Conservation (phyloP, 2,329 filamentous ascomycete genomes). For the Aspergillus latus region DNA sequence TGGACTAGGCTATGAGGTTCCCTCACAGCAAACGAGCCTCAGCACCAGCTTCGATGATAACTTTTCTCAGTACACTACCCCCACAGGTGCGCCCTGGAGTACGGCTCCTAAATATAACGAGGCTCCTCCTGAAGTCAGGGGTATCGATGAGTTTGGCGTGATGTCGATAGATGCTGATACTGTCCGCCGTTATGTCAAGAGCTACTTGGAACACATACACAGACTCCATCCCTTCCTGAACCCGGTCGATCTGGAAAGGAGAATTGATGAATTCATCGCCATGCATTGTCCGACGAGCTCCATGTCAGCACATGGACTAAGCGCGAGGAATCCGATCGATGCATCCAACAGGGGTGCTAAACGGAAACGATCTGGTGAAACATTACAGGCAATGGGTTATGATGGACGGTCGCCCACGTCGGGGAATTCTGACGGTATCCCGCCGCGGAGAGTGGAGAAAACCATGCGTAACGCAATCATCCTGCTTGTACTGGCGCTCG, state of each 20-base stretch:
- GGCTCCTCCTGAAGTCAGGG: slow-evolving; percentile 43
- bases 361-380: slow-evolving; percentile 41
- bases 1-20: slow-evolving; percentile 55
- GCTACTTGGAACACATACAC: slow-evolving; percentile 62
- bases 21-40: slow-evolving; percentile 29
- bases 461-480: slow-evolving; percentile 80
- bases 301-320: slow-evolving; percentile 5
- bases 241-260: slow-evolving; percentile 50
- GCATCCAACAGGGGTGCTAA: slow-evolving; percentile 32
- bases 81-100: slow-evolving; percentile 53
- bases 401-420: slow-evolving; percentile 25
- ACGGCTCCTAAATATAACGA: slow-evolving; percentile 34
- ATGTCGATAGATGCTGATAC: slow-evolving; percentile 56
- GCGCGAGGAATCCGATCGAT: slow-evolving; percentile 24
- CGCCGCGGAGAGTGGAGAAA: slow-evolving; percentile 41
- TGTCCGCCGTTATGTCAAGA: slow-evolving; percentile 52
- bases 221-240: slow-evolving; percentile 65
- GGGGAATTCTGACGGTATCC: not conserved
- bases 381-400: slow-evolving; percentile 25
- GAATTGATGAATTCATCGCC: slow-evolving; percentile 54
- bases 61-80: slow-evolving; percentile 40
- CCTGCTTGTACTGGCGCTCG: slow-evolving; percentile 78
- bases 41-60: slow-evolving; percentile 29
- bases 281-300: slow-evolving; percentile 44
- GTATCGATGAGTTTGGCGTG: slow-evolving; percentile 51